Conservation (phyloP, 345 rosid species). For the Acer campestre region DNA sequence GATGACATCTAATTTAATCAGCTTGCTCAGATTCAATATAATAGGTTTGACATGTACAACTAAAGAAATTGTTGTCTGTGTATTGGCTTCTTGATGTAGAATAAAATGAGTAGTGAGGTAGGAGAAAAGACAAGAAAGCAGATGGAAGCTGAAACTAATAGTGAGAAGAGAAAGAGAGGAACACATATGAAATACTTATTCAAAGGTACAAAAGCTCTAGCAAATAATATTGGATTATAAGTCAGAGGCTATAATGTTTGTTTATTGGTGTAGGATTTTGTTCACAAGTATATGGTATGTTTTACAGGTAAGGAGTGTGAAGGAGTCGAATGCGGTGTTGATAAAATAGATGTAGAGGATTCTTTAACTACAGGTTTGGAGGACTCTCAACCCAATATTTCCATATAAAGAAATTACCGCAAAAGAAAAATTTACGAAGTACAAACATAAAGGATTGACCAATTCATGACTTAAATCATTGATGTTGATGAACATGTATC, state of each 20-base stretch:
- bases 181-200: not conserved
- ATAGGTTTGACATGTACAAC: too few species aligned
- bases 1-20: too few species aligned
- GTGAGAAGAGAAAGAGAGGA: slow-evolving; percentile 12
- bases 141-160: not conserved
- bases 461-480: too few species aligned
- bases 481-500: slow-evolving; percentile 8
- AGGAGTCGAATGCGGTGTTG: not conserved
- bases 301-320: not conserved
- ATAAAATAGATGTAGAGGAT: not conserved
- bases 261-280: not conserved
- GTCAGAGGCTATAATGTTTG: not conserved
- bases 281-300: not conserved
- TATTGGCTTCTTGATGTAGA: too few species aligned
- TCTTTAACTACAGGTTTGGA: not conserved
- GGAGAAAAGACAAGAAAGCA: not conserved
- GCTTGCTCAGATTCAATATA: too few species aligned
- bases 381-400: not conserved
- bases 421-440: not conserved
- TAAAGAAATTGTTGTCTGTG: too few species aligned
- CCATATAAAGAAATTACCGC: not conserved
- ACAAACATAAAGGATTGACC: not conserved
- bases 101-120: too few species aligned
- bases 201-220: not conserved
- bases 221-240: not conserved